phyloP scores from a whole-genome alignment of 257 asterid genomes.

The Capsicum pubescens region DNA sequence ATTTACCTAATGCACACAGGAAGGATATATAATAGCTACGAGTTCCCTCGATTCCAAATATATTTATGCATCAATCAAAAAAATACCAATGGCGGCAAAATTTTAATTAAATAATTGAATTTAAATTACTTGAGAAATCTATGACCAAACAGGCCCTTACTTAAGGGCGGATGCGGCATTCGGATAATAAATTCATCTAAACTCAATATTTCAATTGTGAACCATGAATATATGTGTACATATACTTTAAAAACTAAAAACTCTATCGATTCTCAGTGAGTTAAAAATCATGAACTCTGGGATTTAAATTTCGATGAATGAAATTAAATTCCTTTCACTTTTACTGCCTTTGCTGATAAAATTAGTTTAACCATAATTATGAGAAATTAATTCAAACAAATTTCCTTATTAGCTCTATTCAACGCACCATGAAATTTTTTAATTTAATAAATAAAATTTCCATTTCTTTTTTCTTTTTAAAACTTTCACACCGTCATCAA shows the following conservation, averaged over 20 bases:
- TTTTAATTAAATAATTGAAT: no score
- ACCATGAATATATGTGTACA: no score
- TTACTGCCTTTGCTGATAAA: not conserved
- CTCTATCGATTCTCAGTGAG: not conserved
- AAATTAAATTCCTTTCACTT: not conserved
- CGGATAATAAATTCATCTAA: no score
- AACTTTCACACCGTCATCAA: not conserved
- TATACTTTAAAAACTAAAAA: no score
- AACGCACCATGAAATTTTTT: not conserved
- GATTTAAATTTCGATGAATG: not conserved
- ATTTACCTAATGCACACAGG: no score
- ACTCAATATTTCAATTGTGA: no score
- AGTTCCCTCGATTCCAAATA: not conserved
- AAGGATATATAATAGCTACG: no score
- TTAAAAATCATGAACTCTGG: not conserved
- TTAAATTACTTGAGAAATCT: no score
- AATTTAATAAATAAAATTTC: no score
- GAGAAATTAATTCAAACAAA: not conserved
- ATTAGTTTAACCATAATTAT: no score
- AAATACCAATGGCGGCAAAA: conserved; percentile 13
- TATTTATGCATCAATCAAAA: not conserved
- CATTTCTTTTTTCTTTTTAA: not conserved
- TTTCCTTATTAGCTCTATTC: not conserved
- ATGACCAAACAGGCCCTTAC: no score
- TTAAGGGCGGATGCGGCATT: no score